Base-by-base conservation (phyloP, 176 grass and related monocot genomes). In the Bonia amplexicaulis region DNA sequence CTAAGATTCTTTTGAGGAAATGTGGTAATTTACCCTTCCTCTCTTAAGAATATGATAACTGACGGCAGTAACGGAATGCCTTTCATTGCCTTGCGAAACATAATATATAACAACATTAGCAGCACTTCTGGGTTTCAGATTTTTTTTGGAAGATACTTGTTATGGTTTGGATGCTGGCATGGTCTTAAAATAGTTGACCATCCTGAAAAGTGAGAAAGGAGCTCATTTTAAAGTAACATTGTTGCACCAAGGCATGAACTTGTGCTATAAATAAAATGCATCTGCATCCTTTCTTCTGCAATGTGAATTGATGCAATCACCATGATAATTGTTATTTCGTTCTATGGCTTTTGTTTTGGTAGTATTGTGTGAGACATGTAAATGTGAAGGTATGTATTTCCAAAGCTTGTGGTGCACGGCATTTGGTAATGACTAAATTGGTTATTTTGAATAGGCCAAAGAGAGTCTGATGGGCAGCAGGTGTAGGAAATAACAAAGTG, bases 1-100 rank as follows among this genome's bases (percentile, higher is more conserved):
- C 7, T 85, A 47, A 83, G 74, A 74, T 81, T 85, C 23, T 72
- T 73, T 78, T 46, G 13, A 23, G 39, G 29, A 88, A 63, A 77
- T 51, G 2, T 79, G 58, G 20, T 9, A 8, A 5, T 62, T 62
- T 11, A 37, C 22, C 12, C 45, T 64, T 52, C 11, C 11, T 19
- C 17, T 39, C 27, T 64, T 62, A 25, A 79, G 5, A 29, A 52
- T 53, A 9, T 31, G 59, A 57, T 74, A 10, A 23, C n/a, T 44
- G 23, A 66, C 80, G 58, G 62, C 57, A 73, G 19, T 5, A 22
- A 71, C 0, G 7, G 4, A 37, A n/a, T 35, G 12, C 41, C 42
- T 71, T 82, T 16, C 23, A 57, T 54, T 78, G 49, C 15, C 44
- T 72, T 63, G 27, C 1, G 9, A 68, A 82, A 48, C 29, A 59